phyloP scores from a whole-genome alignment of 306 rosid genomes.

The Glycine tomentella region DNA sequence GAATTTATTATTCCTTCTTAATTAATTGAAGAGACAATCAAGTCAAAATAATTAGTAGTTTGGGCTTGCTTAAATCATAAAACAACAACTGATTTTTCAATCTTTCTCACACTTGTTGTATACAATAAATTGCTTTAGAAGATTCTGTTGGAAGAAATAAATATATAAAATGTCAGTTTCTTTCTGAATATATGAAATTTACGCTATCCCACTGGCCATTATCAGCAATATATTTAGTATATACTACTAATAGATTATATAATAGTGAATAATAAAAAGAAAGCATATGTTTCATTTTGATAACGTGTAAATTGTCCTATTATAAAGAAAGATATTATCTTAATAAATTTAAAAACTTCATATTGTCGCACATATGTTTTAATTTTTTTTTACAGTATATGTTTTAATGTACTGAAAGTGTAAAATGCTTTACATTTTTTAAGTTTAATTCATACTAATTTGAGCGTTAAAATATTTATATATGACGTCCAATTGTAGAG shows the following conservation, averaged over 20 bases:
- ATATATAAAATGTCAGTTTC: constrained; percentile 37
- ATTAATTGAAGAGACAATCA: constrained; percentile 49
- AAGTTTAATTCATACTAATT: no score
- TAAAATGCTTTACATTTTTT: no score
- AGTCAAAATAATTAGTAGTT: constrained; percentile 55
- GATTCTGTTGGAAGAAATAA: constrained; percentile 53
- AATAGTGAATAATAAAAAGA: background rate
- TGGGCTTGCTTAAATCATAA: constrained; percentile 56
- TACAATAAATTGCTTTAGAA: constrained; percentile 21
- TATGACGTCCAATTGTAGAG: no score
- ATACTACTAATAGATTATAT: background rate
- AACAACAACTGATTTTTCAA: constrained; percentile 42
- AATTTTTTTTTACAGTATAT: background rate
- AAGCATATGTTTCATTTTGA: background rate
- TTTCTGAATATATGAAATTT: constrained; percentile 29
- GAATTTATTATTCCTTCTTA: constrained; percentile 53
- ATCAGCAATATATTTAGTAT: constrained; percentile 39
- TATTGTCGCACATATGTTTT: background rate
- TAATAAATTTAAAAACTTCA: background rate
- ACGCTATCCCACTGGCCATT: constrained; percentile 50
- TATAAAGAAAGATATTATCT: background rate
- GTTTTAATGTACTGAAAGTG: background rate
- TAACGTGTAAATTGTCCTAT: background rate
- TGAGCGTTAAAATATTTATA: no score
- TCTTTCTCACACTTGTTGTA: constrained; percentile 50